These are phyloP conservation scores for Tuber magnatum DNA, from an alignment of 495 filamentous ascomycete genomes.

Conservation along the genomic window DNA sequence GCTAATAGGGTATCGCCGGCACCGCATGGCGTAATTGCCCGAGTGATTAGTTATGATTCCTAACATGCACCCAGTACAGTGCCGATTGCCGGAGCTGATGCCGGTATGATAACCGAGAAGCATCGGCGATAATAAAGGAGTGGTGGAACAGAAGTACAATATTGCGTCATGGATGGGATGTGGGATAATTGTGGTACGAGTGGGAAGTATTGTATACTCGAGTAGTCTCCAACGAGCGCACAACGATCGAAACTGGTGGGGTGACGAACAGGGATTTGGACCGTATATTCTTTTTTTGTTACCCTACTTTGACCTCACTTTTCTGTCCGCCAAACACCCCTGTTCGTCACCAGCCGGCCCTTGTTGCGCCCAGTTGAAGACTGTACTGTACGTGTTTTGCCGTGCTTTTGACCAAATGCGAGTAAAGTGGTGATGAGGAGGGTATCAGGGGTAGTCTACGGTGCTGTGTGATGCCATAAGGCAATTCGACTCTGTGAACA, in stretches of 20 bases:
- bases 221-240: not conserved
- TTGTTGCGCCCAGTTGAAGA: not conserved
- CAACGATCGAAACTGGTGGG: not conserved
- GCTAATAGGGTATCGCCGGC: not conserved
- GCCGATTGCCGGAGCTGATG: not conserved
- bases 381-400: not conserved
- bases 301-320: not conserved
- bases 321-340: not conserved
- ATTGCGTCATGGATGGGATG: not conserved
- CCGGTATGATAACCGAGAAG: not conserved
- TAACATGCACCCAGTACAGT: not conserved
- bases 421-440: not conserved
- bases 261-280: not conserved
- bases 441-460: not conserved
- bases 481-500: not conserved
- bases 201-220: not conserved
- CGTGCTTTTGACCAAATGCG: not conserved
- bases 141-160: not conserved
- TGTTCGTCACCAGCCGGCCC: not conserved
- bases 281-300: not conserved
- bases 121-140: not conserved
- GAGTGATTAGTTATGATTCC: slow-evolving; percentile 2
- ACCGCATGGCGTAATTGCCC: not conserved
- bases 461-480: not conserved
- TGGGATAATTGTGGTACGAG: not conserved